Evolutionary conservation across 345 rosid species (phyloP), one percentile per base, ranked within the genome.

Genomic region (Trapa incisa): DNA sequence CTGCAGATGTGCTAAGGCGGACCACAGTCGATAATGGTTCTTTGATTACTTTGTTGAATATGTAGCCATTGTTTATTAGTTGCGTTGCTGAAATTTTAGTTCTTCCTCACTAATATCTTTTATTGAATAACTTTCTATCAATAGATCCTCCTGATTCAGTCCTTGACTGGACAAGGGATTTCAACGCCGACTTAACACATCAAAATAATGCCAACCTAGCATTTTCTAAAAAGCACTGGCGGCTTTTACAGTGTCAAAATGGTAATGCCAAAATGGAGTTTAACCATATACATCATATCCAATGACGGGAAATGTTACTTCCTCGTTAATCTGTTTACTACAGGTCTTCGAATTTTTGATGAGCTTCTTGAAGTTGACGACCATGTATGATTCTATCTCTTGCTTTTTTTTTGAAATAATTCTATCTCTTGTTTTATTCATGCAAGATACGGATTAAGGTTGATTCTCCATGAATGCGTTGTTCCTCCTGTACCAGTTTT

Each of bases 311-410:
- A 52, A 29, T 39, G 14, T 57, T 1, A 36, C 12, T 67, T 14
- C 36, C 39, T 61, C 32, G 37, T 45, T 64, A 53, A 16, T 71
- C 38, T 69, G 52, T 65, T 71, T 68, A 61, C 52, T 79, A 69
- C 90, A 95, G 99, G 99, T 67, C 96, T 95, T 43, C 96, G 99
- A 75, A 91, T 95, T 76, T 91, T 95, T 86, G 99, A 95, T 81
- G 99, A 95, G 87, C 94, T 86, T 74, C 86, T 95, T 78, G 98
- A 91, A 83, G 96, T 91, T 70, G 99, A 95, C 75, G 91, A 95
- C 79, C 99, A 91, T 77, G 99, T 95, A 86, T 57, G 89, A 68
- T 65, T 45, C 62, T 67, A 22, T 75, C 67, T 56, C 9, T 68
- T 78, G 61, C 64, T 76, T 74, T 35, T 69, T 52, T 78, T 64